Base-by-base conservation (phyloP, 176 grass and related monocot genomes). In the Phragmites australis region DNA sequence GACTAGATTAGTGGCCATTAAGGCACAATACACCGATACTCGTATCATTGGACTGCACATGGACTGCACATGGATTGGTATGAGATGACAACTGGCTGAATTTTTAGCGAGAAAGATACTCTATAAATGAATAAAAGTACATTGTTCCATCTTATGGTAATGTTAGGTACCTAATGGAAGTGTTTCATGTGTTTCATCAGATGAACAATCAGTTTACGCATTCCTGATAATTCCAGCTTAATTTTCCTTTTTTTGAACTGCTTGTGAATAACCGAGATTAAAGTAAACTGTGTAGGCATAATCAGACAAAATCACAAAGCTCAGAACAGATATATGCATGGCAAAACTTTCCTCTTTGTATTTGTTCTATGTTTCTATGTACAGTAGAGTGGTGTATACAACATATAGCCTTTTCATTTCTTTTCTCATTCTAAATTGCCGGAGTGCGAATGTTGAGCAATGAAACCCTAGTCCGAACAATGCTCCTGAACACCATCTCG, bases 361-460 rank as follows among this genome's bases (percentile, higher is more conserved):
- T 75, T 42, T 81, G 17, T 65, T 55, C 15, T 41, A 29, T 41
- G 18, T 55, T 50, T 82, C 16, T 52, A 82, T 74, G 57, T 74
- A 74, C 69, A 82, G 45, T 70, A 18, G 27, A 54, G 9, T 26
- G 13, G 22, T 26, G 6, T 55, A 25, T 26, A 19, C 44, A 51
- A 9, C 25, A 49, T 55, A 37, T 72, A 49, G 67, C 2, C 65
- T 23, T 0, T 15, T 54, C 12, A 6, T 61, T 0, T 16, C 10
- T 1, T 52, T 2, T 21, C 3, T 1, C 1, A 5, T 3, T 39
- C 22, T 83, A 94, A 25, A 85, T 89, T 10, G 47, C 43, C 0
- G 89, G 88, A 5, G 93, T 88, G 46, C 70, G 83, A 5, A 92
- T 90, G 81, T 96, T 90, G 74, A 92, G 87, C 56, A 90, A 19